A percentile compares a stretch with the other conserved stretches of the same genome.
Conservation (phyloP, 129 eudicot species). For the Apium graveolens region DNA sequence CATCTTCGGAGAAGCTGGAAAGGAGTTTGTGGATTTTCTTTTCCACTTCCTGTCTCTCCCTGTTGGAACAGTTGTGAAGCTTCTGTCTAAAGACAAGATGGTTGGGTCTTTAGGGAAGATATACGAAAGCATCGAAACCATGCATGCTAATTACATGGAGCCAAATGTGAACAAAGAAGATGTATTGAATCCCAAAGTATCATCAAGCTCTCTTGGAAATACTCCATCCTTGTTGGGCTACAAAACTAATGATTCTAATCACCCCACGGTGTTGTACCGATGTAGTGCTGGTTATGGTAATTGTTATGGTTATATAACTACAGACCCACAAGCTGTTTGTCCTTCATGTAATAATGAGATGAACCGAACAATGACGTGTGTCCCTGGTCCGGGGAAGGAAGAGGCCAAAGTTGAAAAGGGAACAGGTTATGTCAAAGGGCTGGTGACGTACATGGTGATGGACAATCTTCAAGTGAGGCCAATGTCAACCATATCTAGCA, state of each 20-base stretch:
- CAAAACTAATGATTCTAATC: not conserved
- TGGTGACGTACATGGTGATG: constrained; percentile 6
- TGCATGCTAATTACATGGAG: not conserved
- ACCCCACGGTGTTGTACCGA: not conserved
- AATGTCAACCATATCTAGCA: constrained; percentile 13
- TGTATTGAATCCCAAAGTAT: not conserved
- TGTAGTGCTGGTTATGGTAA: too few relatives aligned
- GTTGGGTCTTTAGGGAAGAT: not conserved
- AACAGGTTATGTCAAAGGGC: constrained; percentile 7
- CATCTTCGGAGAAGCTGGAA: constrained; percentile 37
- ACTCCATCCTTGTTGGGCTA: not conserved
- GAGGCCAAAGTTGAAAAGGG: not conserved
- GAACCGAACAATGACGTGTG: not conserved
- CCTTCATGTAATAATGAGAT: not conserved
- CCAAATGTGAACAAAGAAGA: not conserved
- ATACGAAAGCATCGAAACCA: not conserved
- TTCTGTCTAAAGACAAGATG: not conserved
- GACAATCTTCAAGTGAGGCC: constrained; percentile 12
- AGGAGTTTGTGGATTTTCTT: constrained; percentile 24
- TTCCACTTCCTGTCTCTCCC: not conserved
- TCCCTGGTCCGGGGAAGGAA: not conserved
- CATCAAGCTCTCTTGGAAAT: not conserved
- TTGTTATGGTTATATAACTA: too few relatives aligned
- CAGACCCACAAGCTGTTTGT: not conserved
- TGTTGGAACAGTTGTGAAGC: not conserved